Conservation (phyloP, 257 asterid species). For the Ehretia macrophylla region DNA sequence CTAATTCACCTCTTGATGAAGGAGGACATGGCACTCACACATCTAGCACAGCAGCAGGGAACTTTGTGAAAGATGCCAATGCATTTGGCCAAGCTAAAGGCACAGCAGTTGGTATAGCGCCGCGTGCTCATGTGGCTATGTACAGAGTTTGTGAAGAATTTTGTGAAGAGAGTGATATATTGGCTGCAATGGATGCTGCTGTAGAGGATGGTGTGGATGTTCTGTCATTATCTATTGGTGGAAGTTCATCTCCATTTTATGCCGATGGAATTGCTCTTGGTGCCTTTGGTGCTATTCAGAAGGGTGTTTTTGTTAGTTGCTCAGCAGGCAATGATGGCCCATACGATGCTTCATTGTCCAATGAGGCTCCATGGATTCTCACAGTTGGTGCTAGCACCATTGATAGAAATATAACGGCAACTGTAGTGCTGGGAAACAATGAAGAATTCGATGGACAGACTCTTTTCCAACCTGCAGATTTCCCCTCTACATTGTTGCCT, state of each 20-base stretch:
- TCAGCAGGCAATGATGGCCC: slow-evolving; percentile 30
- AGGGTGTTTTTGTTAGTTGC: slow-evolving; percentile 24
- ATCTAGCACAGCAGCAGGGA: slow-evolving; percentile 26
- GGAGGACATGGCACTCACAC: slow-evolving; percentile 26
- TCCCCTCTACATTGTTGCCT: slow-evolving; percentile 12
- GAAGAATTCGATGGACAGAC: slow-evolving; percentile 18
- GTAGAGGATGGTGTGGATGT: slow-evolving; percentile 26
- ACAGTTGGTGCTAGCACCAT: slow-evolving; percentile 32
- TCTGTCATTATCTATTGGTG: slow-evolving; percentile 23
- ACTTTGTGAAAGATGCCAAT: slow-evolving; percentile 15
- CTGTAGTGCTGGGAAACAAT: slow-evolving; percentile 21
- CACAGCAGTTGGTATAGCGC: slow-evolving; percentile 26
- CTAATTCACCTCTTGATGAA: slow-evolving; percentile 20
- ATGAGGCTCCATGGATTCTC: slow-evolving; percentile 30
- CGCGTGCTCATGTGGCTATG: slow-evolving; percentile 23
- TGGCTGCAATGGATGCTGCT: slow-evolving; percentile 23
- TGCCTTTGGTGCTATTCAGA: slow-evolving; percentile 15
- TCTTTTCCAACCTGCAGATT: slow-evolving; percentile 16
- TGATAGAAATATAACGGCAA: slow-evolving; percentile 19
- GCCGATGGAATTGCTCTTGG: slow-evolving; percentile 20
- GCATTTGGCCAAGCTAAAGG: slow-evolving; percentile 18
- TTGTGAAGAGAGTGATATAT: slow-evolving; percentile 3
- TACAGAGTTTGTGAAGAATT: slow-evolving; percentile 11
- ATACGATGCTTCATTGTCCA: neutral
- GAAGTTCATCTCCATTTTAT: neutral